Base-by-base conservation (phyloP, 108 stramenopile genomes). In the Cyclostephanos tholiformis region DNA sequence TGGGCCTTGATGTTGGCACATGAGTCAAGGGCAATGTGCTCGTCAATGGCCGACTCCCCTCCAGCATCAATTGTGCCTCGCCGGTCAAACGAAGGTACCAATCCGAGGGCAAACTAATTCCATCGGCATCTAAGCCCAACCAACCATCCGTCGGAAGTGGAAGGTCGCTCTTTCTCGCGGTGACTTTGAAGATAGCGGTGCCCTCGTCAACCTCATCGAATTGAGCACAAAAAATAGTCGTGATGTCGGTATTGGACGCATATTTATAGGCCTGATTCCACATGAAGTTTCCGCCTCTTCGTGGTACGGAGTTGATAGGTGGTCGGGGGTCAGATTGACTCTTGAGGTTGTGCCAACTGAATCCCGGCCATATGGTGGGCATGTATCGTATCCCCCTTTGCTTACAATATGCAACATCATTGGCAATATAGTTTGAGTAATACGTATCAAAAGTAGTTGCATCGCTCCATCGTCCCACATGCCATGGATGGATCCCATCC, bases 131-230 rank as follows among this genome's bases (percentile, higher is more conserved):
- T 8, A 84, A 66, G 16, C 79, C 67, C 43, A 84, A 23, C 63
- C 75, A 84, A 0, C 44, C 44, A 16, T 14, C 16, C 44, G 2
- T 16, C 30, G 70, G 29, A 17, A 71, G 41, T 2, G 84, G 84
- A 1, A 73, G 9, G 2, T 80, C 62, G 4, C 25, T 46, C 4
- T 36, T 12, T 2, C 51, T 77, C 36, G 29, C 36, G 1, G 74
- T 71, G 2, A 79, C 67, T 58, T 84, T 84, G 36, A 77, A 80
- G 12, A 84, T 84, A 1, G 83, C 83, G 0, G 83, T 84, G 19
- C 79, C 83, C 55, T 84, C 83, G 26, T 84, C 83, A 2, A 78
- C 72, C 58, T 84, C 83, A 43, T 84, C 83, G 26, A 84, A 79
- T 44, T 79, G 78, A 10, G 83, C 83, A 73, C 76, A 64, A 56